phyloP scores from a whole-genome alignment of 495 filamentous ascomycete species.

The Lasiosphaeria miniovina region DNA sequence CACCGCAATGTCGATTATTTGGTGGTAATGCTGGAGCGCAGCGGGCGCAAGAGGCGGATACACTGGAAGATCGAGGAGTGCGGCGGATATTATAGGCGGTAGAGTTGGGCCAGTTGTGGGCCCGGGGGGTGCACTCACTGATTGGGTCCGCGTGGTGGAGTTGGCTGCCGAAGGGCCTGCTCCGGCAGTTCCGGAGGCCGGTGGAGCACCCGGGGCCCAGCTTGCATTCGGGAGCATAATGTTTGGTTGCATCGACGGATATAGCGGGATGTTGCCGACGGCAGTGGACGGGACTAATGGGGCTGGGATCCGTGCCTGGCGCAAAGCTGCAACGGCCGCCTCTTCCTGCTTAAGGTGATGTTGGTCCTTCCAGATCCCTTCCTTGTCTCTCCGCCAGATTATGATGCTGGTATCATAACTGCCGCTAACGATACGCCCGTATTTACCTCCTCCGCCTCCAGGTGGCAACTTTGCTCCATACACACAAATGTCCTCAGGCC shows the following conservation, averaged over 20 bases:
- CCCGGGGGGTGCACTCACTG: slow-evolving; percentile 4
- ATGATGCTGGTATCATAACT: slow-evolving; percentile 95
- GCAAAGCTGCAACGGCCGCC: slow-evolving; percentile 42
- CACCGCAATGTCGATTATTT: slow-evolving; percentile 43
- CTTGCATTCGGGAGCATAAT: not conserved
- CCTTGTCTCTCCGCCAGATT: slow-evolving; percentile 81
- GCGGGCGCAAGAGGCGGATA: not conserved
- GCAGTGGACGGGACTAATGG: slow-evolving; percentile 1
- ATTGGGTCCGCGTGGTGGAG: not conserved
- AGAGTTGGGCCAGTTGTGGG: slow-evolving; percentile 2
- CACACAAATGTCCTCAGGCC: slow-evolving; percentile 72
- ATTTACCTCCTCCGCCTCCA: slow-evolving; percentile 79
- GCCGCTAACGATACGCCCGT: slow-evolving; percentile 87
- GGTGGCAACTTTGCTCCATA: slow-evolving; percentile 81
- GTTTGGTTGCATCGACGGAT: slow-evolving; percentile 19
- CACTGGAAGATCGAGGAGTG: slow-evolving; percentile 3
- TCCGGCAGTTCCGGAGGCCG: not conserved
- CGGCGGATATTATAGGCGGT: not conserved
- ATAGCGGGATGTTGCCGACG: slow-evolving; percentile 11
- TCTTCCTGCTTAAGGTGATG: slow-evolving; percentile 70
- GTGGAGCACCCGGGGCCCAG: slow-evolving; percentile 1
- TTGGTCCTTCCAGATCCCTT: slow-evolving; percentile 75
- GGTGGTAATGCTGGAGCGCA: slow-evolving; percentile 28
- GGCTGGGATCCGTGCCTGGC: slow-evolving; percentile 14
- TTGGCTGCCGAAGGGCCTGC: not conserved